These are phyloP conservation scores for Physcomitrium patens DNA, from an alignment of 225 moss, liverwort and hornwort genomes.

Conservation along the genomic window DNA sequence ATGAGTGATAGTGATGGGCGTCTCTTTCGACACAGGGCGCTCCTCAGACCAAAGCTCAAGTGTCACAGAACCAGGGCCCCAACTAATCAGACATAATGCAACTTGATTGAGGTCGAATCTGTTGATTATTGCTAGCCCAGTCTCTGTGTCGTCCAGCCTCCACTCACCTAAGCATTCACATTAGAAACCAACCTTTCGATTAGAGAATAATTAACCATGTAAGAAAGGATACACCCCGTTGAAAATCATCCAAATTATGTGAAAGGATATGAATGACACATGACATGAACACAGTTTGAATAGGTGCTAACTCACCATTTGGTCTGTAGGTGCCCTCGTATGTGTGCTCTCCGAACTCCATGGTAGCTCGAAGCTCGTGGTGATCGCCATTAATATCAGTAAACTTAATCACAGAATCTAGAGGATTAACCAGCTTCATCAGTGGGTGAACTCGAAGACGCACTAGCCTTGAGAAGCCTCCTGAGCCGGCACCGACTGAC, in stretches of 20 bases:
- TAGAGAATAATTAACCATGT: neutral
- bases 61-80: slow-evolving; percentile 69
- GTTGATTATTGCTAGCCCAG: slow-evolving; percentile 56
- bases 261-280: neutral
- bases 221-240: neutral
- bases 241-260: neutral
- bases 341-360: slow-evolving; percentile 55
- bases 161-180: slow-evolving; percentile 55
- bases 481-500: slow-evolving; percentile 85
- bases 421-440: slow-evolving; percentile 66
- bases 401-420: slow-evolving; percentile 51
- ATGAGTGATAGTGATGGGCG: slow-evolving; percentile 66
- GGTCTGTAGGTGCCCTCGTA: slow-evolving; percentile 60
- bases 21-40: slow-evolving; percentile 66
- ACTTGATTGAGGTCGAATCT: slow-evolving; percentile 77
- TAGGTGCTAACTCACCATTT: slow-evolving; percentile 49
- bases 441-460: slow-evolving; percentile 80
- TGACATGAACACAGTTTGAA: neutral
- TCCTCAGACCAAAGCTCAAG: slow-evolving; percentile 84
- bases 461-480: slow-evolving; percentile 89
- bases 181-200: neutral
- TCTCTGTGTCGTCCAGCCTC: slow-evolving; percentile 67
- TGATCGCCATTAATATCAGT: slow-evolving; percentile 59
- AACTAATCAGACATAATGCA: slow-evolving; percentile 65
- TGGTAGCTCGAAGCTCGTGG: slow-evolving; percentile 50